Conservation (phyloP, 2,329 filamentous ascomycete genomes). For the Calonectria naviculata region DNA sequence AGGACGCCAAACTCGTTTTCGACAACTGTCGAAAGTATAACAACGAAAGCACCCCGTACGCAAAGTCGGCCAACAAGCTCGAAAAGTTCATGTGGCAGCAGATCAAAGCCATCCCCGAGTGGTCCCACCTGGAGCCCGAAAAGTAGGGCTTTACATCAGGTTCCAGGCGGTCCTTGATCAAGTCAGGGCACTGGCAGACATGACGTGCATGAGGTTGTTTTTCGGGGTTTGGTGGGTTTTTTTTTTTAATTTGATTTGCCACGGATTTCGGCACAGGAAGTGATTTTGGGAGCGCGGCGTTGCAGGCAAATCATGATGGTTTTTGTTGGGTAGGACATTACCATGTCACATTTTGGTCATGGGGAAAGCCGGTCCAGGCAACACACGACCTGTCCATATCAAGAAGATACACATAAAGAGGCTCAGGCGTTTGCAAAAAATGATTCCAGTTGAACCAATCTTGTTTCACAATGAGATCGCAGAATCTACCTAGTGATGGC, state of each 20-base stretch:
- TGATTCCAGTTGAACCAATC: not conserved
- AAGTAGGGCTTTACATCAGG: conserved; percentile 44
- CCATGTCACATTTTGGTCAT: not conserved
- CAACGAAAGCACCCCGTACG: conserved; percentile 93
- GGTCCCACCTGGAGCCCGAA: conserved; percentile 74
- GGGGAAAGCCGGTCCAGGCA: not conserved
- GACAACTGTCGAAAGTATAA: conserved; percentile 98
- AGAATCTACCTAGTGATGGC: not conserved
- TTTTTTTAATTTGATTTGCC: no score
- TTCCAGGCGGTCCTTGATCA: conserved; percentile 25
- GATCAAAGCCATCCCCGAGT: conserved; percentile 92
- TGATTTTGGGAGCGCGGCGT: conserved; percentile 30
- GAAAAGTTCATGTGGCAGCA: conserved; percentile 96
- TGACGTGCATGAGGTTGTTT: not conserved
- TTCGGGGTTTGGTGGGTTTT: not conserved
- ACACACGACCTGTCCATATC: not conserved
- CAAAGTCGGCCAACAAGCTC: conserved; percentile 92
- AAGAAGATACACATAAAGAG: not conserved
- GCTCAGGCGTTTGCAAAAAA: not conserved
- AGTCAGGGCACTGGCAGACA: not conserved
- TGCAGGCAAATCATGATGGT: conserved; percentile 17
- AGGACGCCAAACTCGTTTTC: conserved; percentile 89
- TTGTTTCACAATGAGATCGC: not conserved
- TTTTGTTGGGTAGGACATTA: not conserved
- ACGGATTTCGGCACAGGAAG: not conserved